A percentile compares a stretch with the other conserved stretches of the same genome.
Conservation (phyloP, 257 asterid species). For the Solanum sitiens region DNA sequence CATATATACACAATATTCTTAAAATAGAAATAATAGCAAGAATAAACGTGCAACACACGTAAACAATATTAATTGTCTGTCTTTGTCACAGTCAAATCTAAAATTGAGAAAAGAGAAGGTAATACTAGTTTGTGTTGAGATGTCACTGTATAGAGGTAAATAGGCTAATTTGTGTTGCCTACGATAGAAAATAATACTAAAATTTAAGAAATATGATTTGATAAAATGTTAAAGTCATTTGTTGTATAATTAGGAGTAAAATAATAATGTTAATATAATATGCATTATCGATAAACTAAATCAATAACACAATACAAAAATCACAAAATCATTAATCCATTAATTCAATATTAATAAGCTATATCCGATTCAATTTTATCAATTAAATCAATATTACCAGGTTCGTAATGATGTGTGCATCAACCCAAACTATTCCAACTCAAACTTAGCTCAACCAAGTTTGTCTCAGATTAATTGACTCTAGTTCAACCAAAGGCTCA, state of each 20-base stretch:
- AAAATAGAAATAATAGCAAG: no score
- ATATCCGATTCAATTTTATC: no score
- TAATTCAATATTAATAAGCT: no score
- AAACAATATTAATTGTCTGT: no score
- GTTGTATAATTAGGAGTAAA: not conserved
- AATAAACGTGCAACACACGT: accelerated
- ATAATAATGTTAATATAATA: no score
- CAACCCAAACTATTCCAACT: not conserved
- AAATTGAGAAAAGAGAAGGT: not conserved
- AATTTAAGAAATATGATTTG: not conserved
- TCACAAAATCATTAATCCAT: no score
- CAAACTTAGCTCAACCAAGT: not conserved
- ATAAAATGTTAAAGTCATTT: no score
- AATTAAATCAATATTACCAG: no score
- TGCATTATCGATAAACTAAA: no score
- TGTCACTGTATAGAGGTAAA: not conserved
- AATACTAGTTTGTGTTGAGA: no score
- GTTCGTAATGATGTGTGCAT: not conserved
- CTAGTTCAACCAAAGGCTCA: not conserved
- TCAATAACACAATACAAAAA: not conserved
- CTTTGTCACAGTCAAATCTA: not conserved
- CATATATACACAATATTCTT: not conserved
- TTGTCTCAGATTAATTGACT: not conserved
- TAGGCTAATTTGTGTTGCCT: no score
- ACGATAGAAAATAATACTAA: no score